Evolutionary conservation across 805 yeast genomes (phyloP).

Genomic region (Cyberlindnera suaveolens): DNA sequence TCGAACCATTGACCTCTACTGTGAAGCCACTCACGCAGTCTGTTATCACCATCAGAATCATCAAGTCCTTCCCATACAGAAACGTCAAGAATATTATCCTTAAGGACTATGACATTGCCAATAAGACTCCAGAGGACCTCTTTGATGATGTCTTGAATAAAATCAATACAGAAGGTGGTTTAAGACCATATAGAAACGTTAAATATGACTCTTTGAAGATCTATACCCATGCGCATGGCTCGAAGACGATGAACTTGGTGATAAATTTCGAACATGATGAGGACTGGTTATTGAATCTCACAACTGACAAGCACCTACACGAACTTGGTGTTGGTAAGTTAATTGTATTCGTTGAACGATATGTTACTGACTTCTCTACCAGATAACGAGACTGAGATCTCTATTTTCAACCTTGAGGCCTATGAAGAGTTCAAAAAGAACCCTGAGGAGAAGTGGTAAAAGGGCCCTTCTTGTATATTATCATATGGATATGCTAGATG

Average conservation of each 20-base stretch:
- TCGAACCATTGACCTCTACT: slow-evolving; percentile 74
- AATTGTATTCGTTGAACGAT: slow-evolving; percentile 19
- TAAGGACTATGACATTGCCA: slow-evolving; percentile 61
- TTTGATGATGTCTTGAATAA: slow-evolving; percentile 42
- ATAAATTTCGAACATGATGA: slow-evolving; percentile 84
- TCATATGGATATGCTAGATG: no score
- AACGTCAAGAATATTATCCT: slow-evolving; percentile 75
- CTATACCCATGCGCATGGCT: slow-evolving; percentile 91
- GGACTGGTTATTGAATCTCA: slow-evolving; percentile 53
- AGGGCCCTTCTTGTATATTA: no score
- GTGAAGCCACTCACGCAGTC: slow-evolving; percentile 59
- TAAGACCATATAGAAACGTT: slow-evolving; percentile 79
- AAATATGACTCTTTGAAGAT: slow-evolving; percentile 71
- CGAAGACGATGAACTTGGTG: slow-evolving; percentile 88
- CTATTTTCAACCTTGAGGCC: slow-evolving; percentile 64
- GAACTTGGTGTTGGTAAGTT: slow-evolving; percentile 31
- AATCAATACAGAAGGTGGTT: slow-evolving; percentile 53
- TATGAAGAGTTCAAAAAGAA: slow-evolving; percentile 66
- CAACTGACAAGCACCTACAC: slow-evolving; percentile 31
- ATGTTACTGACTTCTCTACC: slow-evolving; percentile 8
- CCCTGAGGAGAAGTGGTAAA: slow-evolving; percentile 88
- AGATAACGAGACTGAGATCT: slow-evolving; percentile 88
- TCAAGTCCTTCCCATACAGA: slow-evolving; percentile 88
- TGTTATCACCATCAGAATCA: slow-evolving; percentile 74
- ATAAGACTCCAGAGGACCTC: slow-evolving; percentile 59